Base-by-base conservation (phyloP, 331 rosid species). In the Quercus lobata region DNA sequence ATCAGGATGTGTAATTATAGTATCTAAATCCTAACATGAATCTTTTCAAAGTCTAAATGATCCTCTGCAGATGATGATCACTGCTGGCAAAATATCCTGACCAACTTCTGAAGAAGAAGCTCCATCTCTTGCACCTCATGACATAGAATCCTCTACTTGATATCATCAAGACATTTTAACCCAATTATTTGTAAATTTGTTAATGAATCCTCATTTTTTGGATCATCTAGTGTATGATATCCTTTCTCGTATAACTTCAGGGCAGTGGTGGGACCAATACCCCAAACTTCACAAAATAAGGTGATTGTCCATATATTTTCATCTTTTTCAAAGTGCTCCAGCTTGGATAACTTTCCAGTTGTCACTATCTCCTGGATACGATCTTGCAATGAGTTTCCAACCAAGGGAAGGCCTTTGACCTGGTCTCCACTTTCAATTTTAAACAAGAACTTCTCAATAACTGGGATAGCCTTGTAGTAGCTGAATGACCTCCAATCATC, bases 231-330 rank as follows among this genome's bases (percentile, higher is more conserved):
- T 24, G 96, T 81, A 30, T 93, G 97, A 61, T 90, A 81, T 75
- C 94, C 97, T 88, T 93, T 95, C 85, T 93, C 97, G 37, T 89
- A 95, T 80, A 95, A 83, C 80, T 90, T 92, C 79, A 89, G 78
- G 32, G 96, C 91, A n/a, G 99, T 95, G 75, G 97, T 91, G 66
- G 99, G 97, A 77, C 97, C 97, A 78, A 92, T 78, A 71, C 97
- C 99, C 99, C 97, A 95, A 57, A 93, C 92, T 87, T 95, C 96
- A 57, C 95, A 97, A 87, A 95, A 95, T 61, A 93, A 84, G 86
- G 94, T 84, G 86, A 95, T 87, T 44, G 99, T 91, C 29, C 87
- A 69, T 34, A 92, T 94, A 97, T 95, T 95, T 82, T 95, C 97
- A 82, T 95, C 96, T 24, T 86, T 87, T 88, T 91, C 96, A 54